Percentiles rank a stretch among this genome's conserved stretches.
phyloP scores from a whole-genome alignment of 768 basidiomycete genomes.

The Collybia sp. region DNA sequence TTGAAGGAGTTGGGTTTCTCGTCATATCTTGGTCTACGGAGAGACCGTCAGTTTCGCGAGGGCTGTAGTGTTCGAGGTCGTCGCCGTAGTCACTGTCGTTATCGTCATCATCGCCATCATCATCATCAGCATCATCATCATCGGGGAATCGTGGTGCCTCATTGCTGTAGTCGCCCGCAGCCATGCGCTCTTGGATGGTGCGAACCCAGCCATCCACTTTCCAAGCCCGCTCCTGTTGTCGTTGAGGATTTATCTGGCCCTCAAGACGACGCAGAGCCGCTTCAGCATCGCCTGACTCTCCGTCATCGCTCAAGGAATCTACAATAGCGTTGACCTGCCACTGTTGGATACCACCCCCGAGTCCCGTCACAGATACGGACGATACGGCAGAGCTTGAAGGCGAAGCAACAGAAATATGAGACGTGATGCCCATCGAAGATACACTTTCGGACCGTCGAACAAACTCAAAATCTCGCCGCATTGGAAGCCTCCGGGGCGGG shows the following conservation, averaged over 20 bases:
- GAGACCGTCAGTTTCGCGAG: too few species aligned
- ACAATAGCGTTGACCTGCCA: constrained; percentile 83
- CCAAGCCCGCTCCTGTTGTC: constrained; percentile 62
- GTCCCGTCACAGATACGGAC: constrained; percentile 29
- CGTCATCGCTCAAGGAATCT: constrained; percentile 70
- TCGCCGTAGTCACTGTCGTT: constrained; percentile 5
- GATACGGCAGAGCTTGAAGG: constrained; percentile 37
- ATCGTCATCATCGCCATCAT: constrained; percentile 12
- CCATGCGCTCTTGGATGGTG: constrained; percentile 62
- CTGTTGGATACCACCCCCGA: constrained; percentile 55
- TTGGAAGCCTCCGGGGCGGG: constrained; percentile 55
- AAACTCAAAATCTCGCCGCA: constrained; percentile 79
- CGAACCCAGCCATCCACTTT: constrained; percentile 85
- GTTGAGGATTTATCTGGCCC: constrained; percentile 76
- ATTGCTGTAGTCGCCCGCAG: constrained; percentile 57
- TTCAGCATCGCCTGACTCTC: constrained; percentile 75
- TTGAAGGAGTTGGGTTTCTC: constrained; percentile 4
- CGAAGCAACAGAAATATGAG: constrained; percentile 55
- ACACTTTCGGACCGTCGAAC: constrained; percentile 68
- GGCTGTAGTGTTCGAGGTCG: neutral
- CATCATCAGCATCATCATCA: constrained; percentile 32
- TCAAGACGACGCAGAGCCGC: constrained; percentile 78
- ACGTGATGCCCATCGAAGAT: constrained; percentile 74
- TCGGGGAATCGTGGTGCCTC: constrained; percentile 56
- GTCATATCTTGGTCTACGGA: constrained; percentile 1